Evolutionary conservation across 2,329 filamentous ascomycete genomes (phyloP), one percentile per base, ranked within the genome.

Genomic region (Cordyceps pruinosa): DNA sequence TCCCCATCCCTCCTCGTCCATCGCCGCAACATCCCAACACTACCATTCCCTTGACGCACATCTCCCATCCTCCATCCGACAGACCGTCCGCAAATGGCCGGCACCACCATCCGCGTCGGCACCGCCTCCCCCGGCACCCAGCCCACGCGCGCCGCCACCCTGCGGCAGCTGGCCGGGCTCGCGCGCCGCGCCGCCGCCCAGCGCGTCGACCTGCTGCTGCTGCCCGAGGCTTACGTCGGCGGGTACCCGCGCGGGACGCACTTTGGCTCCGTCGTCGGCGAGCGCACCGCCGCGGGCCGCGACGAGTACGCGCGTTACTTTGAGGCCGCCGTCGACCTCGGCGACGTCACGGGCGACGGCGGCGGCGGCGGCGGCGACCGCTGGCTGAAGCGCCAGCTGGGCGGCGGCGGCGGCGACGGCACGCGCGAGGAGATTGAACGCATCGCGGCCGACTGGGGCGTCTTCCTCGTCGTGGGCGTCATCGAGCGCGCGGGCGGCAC

Each of bases 181-280:
- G 85, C 88, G 34, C 73, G 73, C 25, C 73, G 77, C 35, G 91
- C 91, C n/a, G 81, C 85, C 4, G 64, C 69, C 1, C 67, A 73
- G 57, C 63, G 67, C 3, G 73, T 82, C 39, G 78, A 94, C 69
- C 78, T 97, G 50, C 78, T 97, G 28, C 83, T 97, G 53, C 92
- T 97, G 60, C 93, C 93, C 0, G 92, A 97, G 75, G 92, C 92
- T 23, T 96, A 90, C 68, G 80, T 97, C 2, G 93, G 93, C 47
- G 93, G 92, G 1, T 97, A 97, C 68, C 93, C 93, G 19, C 87
- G 92, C 12, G 90, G 87, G 19, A 86, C 86, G 61, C 76, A 77
- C 51, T 96, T 96, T 66, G 91, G 91, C 5, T 85, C 84, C 47
- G 79, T 82, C 2, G 78, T 96, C 6, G 92, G 92, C 4, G 77